phyloP scores from a whole-genome alignment of 176 grass and related monocot species.

The Typha latifolia region DNA sequence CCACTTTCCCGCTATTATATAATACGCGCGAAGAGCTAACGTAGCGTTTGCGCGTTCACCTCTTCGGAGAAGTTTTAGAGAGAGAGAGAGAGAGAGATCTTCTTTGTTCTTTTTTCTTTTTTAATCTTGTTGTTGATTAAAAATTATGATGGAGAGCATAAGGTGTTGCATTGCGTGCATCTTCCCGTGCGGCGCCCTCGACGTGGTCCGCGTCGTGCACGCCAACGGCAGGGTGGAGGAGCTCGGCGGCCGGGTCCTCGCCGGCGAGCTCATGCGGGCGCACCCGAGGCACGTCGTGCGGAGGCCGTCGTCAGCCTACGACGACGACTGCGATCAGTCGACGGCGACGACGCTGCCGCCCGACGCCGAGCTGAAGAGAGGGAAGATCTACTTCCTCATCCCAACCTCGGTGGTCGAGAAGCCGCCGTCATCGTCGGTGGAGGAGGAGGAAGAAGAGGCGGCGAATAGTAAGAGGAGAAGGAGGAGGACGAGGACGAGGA shows the following conservation, averaged over 20 bases:
- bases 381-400: conserved; percentile 94
- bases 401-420: conserved; percentile 38
- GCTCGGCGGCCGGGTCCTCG: conserved; percentile 63
- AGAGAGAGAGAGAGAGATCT: no score
- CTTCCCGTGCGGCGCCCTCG: conserved; percentile 90
- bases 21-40: no score
- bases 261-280: conserved; percentile 81
- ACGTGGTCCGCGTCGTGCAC: conserved; percentile 95
- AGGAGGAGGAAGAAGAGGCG: conserved; percentile 41
- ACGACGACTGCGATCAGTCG: conserved; percentile 23
- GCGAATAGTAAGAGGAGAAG: conserved; percentile 32
- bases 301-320: conserved; percentile 48
- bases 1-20: no score
- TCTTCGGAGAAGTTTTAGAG: no score
- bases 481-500: no score
- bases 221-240: conserved; percentile 84
- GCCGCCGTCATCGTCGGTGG: neutral
- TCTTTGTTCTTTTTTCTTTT: no score
- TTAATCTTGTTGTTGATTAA: no score
- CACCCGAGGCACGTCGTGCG: conserved; percentile 86
- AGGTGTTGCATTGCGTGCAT: conserved; percentile 98
- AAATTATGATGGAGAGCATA: conserved; percentile 43
- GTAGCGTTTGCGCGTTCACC: no score
- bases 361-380: conserved; percentile 81
- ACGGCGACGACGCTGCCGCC: conserved; percentile 63